Evolutionary conservation across 1,284 basidiomycete genomes (phyloP), one percentile per base, ranked within the genome.

Genomic region (Apiotrichum montevideense): DNA sequence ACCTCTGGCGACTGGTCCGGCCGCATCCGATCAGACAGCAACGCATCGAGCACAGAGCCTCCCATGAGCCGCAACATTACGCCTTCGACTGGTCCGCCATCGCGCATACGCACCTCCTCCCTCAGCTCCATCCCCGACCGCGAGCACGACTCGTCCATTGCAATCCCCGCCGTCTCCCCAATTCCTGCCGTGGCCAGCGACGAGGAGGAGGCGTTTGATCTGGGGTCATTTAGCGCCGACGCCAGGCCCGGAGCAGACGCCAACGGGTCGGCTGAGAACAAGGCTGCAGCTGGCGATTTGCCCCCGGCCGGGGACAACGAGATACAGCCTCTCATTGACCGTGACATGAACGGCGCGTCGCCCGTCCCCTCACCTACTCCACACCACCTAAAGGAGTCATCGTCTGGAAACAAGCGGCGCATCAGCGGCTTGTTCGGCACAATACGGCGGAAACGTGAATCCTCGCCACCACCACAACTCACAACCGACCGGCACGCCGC

Each of bases 71-170:
- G 59, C 21, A 56, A 56, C 49, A 45, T 54, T 14, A 50, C 58
- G n/a, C 53, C 52, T 8, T 21, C 35, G 45, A 32, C 45, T 6
- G 37, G 14, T 15, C 6, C 71, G 67, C 13, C 69, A 72, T 63
- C 54, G 71, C 10, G 66, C 69, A 4, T 72, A 69, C 71, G 1
- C 69, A 72, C 53, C 65, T 69, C 52, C 44, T 70, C n/a, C 11
- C 46, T 39, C 35, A 37, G 8, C n/a, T 35, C 35, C 43, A 33
- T 14, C 10, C 42, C 10, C 34, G 33, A 32, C n/a, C 34, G 13
- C 3, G 4, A 52, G 40, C 41, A 51, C 35, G 6, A 11, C 4
- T 15, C 21, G 46, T 10, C 34, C 13, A 21, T 13, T n/a, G 3
- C 34, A 14, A 9, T 5, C 8, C 46, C 10, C 11, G 7, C 35